A percentile compares a stretch with the other conserved stretches of the same genome.
phyloP scores from a whole-genome alignment of 2,329 filamentous ascomycete species.

The Stylonectria norvegica region DNA sequence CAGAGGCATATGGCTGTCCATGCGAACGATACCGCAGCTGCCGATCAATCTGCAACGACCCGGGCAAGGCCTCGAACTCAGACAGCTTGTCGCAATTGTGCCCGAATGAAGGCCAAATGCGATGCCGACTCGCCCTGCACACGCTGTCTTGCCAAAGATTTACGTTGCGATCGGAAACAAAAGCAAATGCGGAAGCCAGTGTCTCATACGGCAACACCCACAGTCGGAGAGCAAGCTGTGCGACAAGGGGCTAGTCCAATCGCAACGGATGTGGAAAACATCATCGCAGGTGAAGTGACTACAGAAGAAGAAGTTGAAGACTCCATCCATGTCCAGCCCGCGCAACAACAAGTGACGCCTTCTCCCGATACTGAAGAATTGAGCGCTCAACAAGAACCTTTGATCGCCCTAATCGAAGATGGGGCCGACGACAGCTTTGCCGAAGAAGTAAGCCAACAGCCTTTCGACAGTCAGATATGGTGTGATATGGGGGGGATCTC shows the following conservation, averaged over 20 bases:
- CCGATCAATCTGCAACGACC: not conserved
- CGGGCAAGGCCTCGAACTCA: not conserved
- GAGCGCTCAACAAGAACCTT: not conserved
- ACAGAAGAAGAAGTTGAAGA: not conserved
- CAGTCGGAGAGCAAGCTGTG: not conserved
- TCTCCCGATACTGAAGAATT: not conserved
- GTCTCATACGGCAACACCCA: not conserved
- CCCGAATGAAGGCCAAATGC: not conserved
- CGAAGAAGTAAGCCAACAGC: not conserved
- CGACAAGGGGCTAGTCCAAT: not conserved
- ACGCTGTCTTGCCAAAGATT: not conserved
- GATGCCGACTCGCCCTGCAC: not conserved
- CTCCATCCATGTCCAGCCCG: not conserved
- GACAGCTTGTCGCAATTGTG: not conserved
- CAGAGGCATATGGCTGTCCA: not conserved
- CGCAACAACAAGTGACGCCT: not conserved
- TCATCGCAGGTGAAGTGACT: not conserved
- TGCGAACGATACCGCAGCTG: not conserved
- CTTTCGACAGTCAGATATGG: not conserved
- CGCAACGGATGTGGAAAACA: not conserved
- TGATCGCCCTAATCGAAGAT: not conserved
- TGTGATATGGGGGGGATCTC: not conserved
- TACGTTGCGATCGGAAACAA: not conserved
- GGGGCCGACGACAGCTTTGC: not conserved
- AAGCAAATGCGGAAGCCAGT: not conserved